Conservation (phyloP, 139 green algal genomes). For the Chlorella vulgaris region DNA sequence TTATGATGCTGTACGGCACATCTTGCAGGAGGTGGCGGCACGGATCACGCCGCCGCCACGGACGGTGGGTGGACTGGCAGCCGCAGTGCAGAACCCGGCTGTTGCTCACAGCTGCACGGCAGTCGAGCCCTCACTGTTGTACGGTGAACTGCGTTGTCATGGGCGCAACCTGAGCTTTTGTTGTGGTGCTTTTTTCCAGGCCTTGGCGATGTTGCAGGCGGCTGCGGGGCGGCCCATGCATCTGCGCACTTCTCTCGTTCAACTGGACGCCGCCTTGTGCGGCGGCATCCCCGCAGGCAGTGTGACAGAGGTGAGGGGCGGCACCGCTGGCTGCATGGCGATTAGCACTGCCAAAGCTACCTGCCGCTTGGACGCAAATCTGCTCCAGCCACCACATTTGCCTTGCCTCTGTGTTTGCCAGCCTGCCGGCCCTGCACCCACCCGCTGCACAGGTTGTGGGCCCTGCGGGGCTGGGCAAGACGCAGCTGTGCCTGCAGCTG, state of each 20-base stretch:
- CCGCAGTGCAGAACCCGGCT: not conserved
- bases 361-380: no score
- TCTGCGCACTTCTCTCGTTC: slow-evolving; percentile 28
- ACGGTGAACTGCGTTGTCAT: no score
- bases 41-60: slow-evolving; percentile 21
- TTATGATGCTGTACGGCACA: slow-evolving; percentile 12
- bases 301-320: slow-evolving; percentile 52
- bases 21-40: slow-evolving; percentile 18
- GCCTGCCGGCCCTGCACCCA: not conserved
- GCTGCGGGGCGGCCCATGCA: not conserved
- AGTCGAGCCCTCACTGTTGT: no score
- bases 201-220: slow-evolving; percentile 16
- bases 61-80: slow-evolving; percentile 14
- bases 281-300: slow-evolving; percentile 51
- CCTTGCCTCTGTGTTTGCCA: not conserved
- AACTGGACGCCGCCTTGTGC: slow-evolving; percentile 52
- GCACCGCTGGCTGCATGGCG: not conserved
- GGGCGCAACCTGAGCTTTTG: not conserved
- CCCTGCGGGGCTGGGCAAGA: slow-evolving; percentile 69
- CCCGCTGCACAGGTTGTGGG: slow-evolving; percentile 50
- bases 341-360: not conserved
- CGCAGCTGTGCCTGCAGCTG: slow-evolving; percentile 49
- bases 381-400: no score
- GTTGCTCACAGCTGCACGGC: not conserved
- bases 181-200: not conserved